Conservation (phyloP, 78 protist genomes). For the Dictyostelium citrinum region DNA sequence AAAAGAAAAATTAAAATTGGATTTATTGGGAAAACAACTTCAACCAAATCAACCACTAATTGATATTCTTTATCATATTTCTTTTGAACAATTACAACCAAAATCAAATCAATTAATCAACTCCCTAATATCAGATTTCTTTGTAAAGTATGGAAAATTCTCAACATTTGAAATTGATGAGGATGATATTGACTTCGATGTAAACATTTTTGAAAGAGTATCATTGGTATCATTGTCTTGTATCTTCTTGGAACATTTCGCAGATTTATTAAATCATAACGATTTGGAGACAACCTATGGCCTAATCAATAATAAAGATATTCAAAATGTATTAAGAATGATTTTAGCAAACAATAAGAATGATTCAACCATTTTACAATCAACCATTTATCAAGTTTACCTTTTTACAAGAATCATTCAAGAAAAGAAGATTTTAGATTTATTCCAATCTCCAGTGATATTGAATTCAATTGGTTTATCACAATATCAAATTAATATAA, state of each 20-base stretch:
- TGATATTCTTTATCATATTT: constrained; percentile 13
- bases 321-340: background rate
- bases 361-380: background rate
- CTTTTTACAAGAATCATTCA: background rate
- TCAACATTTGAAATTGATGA: background rate
- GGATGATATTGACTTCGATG: background rate
- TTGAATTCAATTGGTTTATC: background rate
- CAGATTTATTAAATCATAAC: background rate
- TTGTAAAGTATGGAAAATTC: background rate
- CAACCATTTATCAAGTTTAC: background rate
- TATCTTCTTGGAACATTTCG: background rate
- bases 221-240: constrained; percentile 9
- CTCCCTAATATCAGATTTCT: background rate
- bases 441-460: background rate
- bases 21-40: background rate
- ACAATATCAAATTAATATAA: background rate
- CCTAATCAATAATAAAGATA: background rate
- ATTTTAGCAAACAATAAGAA: background rate
- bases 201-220: background rate
- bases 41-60: background rate
- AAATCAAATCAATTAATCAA: background rate
- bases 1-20: background rate
- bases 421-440: background rate
- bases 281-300: background rate
- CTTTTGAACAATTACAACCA: background rate